phyloP scores from a whole-genome alignment of 2,329 filamentous ascomycete genomes.

The Botrytis squamosa region DNA sequence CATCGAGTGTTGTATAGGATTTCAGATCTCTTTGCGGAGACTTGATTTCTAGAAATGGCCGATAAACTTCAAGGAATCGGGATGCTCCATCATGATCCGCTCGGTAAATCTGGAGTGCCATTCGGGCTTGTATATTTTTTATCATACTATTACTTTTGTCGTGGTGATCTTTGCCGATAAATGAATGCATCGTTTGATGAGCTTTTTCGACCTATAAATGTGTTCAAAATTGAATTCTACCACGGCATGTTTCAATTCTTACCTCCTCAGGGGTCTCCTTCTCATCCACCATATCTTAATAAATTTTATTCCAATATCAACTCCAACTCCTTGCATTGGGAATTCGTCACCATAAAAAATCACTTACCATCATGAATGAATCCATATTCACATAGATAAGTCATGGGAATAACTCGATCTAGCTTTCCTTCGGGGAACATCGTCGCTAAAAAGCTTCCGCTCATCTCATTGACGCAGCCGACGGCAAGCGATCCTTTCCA shows the following conservation, averaged over 20 bases:
- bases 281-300: not conserved
- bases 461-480: not conserved
- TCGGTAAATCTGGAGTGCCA: not conserved
- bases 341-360: too few relatives aligned
- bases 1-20: not conserved
- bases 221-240: not conserved
- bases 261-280: not conserved
- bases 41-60: not conserved
- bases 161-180: not conserved
- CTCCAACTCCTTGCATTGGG: not conserved
- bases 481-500: not conserved
- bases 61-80: not conserved
- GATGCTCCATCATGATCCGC: not conserved
- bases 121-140: not conserved
- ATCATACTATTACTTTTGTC: not conserved
- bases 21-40: not conserved
- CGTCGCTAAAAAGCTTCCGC: not conserved
- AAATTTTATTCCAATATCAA: not conserved
- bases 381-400: not conserved
- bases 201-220: not conserved
- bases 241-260: not conserved
- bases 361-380: not conserved
- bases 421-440: not conserved
- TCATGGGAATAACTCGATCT: not conserved
- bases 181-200: not conserved